Percentiles rank a stretch among this genome's conserved stretches.
phyloP scores from a whole-genome alignment of 2,329 filamentous ascomycete species.

The Nemania sp. region DNA sequence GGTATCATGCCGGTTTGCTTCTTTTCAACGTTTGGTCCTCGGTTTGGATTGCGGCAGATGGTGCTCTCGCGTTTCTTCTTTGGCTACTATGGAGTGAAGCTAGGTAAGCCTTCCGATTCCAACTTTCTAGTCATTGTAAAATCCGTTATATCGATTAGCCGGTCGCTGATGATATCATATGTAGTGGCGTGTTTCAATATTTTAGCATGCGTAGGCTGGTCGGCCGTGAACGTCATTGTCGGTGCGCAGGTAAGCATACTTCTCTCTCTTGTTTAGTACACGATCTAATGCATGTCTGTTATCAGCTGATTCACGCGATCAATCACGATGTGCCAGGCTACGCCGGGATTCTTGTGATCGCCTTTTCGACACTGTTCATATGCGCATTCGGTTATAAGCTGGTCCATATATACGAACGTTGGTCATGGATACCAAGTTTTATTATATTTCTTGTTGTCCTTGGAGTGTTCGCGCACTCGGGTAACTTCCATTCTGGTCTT shows the following conservation, averaged over 20 bases:
- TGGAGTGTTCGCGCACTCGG: slow-evolving; percentile 75
- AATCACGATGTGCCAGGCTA: slow-evolving; percentile 76
- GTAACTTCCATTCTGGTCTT: slow-evolving; percentile 68
- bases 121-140: slow-evolving; percentile 15
- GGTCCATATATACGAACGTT: slow-evolving; percentile 82
- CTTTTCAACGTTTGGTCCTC: slow-evolving; percentile 81
- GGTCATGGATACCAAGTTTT: slow-evolving; percentile 77
- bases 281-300: too few relatives aligned
- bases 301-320: slow-evolving; percentile 80
- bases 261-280: too few relatives aligned
- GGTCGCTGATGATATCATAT: slow-evolving; percentile 14
- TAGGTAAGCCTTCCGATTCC: slow-evolving; percentile 60
- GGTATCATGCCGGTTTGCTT: slow-evolving; percentile 79
- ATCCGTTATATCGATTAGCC: not conserved
- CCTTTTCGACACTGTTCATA: slow-evolving; percentile 73
- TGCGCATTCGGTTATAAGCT: slow-evolving; percentile 81
- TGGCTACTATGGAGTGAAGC: slow-evolving; percentile 76
- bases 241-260: too few relatives aligned
- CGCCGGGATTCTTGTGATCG: slow-evolving; percentile 81
- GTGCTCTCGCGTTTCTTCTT: slow-evolving; percentile 83
- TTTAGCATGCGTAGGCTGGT: slow-evolving; percentile 79
- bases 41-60: slow-evolving; percentile 82
- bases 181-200: slow-evolving; percentile 77
- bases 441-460: slow-evolving; percentile 80
- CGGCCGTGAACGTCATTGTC: slow-evolving; percentile 81